phyloP scores from a whole-genome alignment of 768 basidiomycete genomes.

The Mycena venus region DNA sequence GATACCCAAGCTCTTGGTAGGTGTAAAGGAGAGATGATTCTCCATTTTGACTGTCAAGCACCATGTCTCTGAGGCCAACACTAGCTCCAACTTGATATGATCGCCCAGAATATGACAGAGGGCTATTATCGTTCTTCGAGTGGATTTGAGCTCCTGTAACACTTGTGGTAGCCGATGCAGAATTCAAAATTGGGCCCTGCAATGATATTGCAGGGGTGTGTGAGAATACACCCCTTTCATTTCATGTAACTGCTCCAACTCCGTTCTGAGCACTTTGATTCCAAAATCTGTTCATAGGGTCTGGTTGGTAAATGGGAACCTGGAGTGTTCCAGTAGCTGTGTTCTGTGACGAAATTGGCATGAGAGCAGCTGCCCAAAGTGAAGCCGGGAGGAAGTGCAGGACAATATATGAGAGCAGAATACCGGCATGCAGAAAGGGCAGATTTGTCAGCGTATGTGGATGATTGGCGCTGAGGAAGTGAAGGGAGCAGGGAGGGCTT shows the following conservation, averaged over 20 bases:
- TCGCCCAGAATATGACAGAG: background rate
- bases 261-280: background rate
- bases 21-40: background rate
- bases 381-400: constrained; percentile 2
- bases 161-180: background rate
- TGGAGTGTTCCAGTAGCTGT: background rate
- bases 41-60: background rate
- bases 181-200: background rate
- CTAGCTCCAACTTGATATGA: constrained; percentile 2
- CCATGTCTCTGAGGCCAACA: background rate
- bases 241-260: background rate
- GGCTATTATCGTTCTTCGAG: constrained; percentile 7
- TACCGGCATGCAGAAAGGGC: background rate
- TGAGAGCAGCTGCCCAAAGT: background rate
- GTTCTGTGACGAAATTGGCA: background rate
- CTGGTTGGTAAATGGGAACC: background rate
- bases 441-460: too few relatives aligned
- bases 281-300: background rate
- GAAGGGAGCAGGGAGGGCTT: too few relatives aligned
- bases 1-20: constrained; percentile 3
- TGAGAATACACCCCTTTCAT: background rate
- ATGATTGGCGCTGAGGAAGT: too few relatives aligned
- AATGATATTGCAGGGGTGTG: background rate
- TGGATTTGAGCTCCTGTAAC: background rate
- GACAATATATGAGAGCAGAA: background rate